Conservation (phyloP, 1,284 basidiomycete genomes). For the Heterobasidion annosum region DNA sequence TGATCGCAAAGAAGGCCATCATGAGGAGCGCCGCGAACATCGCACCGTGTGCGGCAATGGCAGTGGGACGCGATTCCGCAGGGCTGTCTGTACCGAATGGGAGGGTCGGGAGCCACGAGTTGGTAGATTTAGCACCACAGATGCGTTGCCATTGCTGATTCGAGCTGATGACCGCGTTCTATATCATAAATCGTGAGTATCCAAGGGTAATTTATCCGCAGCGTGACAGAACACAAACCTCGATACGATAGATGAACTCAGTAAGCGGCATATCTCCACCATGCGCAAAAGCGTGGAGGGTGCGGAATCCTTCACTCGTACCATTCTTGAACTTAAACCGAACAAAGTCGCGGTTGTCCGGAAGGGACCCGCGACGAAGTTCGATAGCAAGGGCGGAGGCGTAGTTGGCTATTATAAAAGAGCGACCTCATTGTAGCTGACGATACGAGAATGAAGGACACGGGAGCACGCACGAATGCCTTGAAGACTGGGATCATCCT, state of each 20-base stretch:
- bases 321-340: constrained; percentile 85
- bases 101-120: constrained; percentile 2
- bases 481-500: constrained; percentile 46
- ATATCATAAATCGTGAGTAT: too few species aligned
- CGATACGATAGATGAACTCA: constrained; percentile 70
- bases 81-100: constrained; percentile 1
- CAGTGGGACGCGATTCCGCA: not conserved
- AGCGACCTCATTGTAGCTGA: constrained; percentile 7
- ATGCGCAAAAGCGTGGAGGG: constrained; percentile 62
- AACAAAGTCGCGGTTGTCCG: constrained; percentile 71
- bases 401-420: constrained; percentile 50
- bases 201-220: too few species aligned
- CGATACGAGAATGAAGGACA: constrained; percentile 1
- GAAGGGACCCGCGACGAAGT: constrained; percentile 60
- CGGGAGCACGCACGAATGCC: constrained; percentile 48
- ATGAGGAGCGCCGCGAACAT: constrained; percentile 11
- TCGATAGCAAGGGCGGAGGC: constrained; percentile 75
- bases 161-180: constrained; percentile 25
- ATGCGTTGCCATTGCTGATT: constrained; percentile 60
- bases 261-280: constrained; percentile 63
- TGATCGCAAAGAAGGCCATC: constrained; percentile 5
- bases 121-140: constrained; percentile 26
- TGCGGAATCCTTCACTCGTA: constrained; percentile 46
- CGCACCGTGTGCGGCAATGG: constrained; percentile 8
- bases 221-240: constrained; percentile 32